phyloP scores from a whole-genome alignment of 345 rosid species.

The Rhodamnia argentea region DNA sequence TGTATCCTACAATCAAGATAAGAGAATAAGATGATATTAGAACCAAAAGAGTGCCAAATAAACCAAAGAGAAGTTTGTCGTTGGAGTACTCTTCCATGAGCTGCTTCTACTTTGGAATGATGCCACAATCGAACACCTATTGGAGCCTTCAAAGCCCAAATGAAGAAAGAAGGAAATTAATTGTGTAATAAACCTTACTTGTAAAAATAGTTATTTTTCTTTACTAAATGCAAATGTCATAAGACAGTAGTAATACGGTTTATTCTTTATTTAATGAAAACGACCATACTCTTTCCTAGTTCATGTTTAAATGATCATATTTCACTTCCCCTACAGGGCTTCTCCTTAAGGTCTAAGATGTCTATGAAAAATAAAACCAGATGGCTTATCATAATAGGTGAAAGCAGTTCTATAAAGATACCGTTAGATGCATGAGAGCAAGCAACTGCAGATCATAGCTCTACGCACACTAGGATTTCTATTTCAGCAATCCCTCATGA shows the following conservation, averaged over 20 bases:
- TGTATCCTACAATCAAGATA: slow-evolving; percentile 24
- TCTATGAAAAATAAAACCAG: background rate
- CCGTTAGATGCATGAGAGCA: background rate
- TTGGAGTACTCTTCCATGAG: background rate
- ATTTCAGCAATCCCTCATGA: background rate
- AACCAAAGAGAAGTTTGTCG: background rate
- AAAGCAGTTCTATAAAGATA: background rate
- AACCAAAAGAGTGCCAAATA: background rate
- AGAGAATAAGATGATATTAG: background rate
- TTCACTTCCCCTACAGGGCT: background rate
- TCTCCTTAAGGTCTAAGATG: background rate
- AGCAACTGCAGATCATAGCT: background rate
- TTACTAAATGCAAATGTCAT: background rate
- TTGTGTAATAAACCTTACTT: background rate
- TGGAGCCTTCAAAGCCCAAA: slow-evolving; percentile 34
- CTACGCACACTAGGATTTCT: background rate
- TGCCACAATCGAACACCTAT: slow-evolving; percentile 48
- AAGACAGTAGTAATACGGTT: background rate
- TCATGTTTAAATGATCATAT: background rate
- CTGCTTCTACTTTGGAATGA: slow-evolving; percentile 57
- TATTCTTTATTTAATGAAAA: background rate
- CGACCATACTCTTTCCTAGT: background rate
- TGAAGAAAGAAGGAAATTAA: background rate
- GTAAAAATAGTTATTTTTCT: background rate
- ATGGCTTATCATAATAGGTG: background rate